These are phyloP conservation scores for Monosporozyma yasuniensis DNA, from an alignment of 805 yeast species.

Conservation along the genomic window DNA sequence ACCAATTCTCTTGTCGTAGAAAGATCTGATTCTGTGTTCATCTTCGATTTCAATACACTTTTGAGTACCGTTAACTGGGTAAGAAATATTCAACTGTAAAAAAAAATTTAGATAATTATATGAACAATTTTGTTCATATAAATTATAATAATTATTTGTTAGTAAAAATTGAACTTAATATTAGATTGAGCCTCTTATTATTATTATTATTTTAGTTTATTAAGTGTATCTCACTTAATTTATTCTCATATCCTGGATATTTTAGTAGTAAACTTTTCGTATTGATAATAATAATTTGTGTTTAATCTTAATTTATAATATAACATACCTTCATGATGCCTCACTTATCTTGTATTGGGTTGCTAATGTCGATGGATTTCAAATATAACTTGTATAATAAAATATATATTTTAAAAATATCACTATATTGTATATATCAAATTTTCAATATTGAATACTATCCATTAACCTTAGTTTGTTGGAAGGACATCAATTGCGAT, in stretches of 20 bases:
- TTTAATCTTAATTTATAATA: not conserved
- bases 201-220: too few species aligned
- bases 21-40: constrained; percentile 96
- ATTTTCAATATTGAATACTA: not conserved
- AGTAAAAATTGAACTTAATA: too few species aligned
- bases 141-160: not conserved
- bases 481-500: not conserved
- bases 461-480: not conserved
- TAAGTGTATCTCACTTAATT: too few species aligned
- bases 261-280: too few species aligned
- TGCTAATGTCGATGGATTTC: constrained; percentile 1
- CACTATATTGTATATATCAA: constrained; percentile 1
- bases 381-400: not conserved
- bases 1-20: constrained; percentile 99
- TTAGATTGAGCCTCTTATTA: too few species aligned
- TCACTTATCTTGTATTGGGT: constrained; percentile 4
- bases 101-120: constrained; percentile 5
- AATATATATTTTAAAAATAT: not conserved
- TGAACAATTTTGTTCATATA: not conserved
- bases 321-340: constrained; percentile 7
- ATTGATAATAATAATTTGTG: too few species aligned
- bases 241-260: too few species aligned
- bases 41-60: constrained; percentile 96
- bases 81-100: constrained; percentile 89
- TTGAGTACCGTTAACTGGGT: constrained; percentile 99